A percentile compares a stretch with the other conserved stretches of the same genome.
Conservation (phyloP, 768 basidiomycete species). For the Chalciporus sphaerocephalus region DNA sequence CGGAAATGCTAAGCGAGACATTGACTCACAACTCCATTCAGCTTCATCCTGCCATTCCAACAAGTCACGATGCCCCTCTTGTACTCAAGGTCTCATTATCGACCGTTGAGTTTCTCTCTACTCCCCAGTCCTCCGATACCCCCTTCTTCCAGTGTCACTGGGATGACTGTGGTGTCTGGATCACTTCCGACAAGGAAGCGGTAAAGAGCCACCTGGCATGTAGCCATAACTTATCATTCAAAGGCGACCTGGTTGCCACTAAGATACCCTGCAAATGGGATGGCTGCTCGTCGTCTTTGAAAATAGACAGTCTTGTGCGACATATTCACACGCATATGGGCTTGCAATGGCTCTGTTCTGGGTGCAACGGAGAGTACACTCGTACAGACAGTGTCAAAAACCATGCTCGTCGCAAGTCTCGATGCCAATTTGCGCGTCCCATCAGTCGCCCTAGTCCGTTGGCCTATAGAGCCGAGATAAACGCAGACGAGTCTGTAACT, state of each 20-base stretch:
- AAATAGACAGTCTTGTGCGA: conserved; percentile 9
- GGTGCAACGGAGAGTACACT: conserved; percentile 8
- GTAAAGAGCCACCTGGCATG: conserved; percentile 12
- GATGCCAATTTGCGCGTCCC: conserved; percentile 3
- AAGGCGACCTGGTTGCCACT: not conserved
- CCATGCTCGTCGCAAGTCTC: conserved; percentile 5
- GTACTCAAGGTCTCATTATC: conserved; percentile 5
- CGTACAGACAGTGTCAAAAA: conserved; percentile 16
- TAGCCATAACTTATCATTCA: conserved; percentile 8
- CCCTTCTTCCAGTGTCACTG: conserved; percentile 21
- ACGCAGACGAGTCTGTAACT: conserved; percentile 10
- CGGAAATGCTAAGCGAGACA: not conserved
- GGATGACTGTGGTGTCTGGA: conserved; percentile 16
- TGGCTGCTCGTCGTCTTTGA: conserved; percentile 5
- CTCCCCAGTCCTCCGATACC: not conserved
- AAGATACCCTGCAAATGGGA: conserved; percentile 11
- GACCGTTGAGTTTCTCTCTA: conserved; percentile 7
- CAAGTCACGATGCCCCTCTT: not conserved
- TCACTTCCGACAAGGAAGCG: conserved; percentile 12
- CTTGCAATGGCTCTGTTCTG: conserved; percentile 18
- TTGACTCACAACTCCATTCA: not conserved
- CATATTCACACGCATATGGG: conserved; percentile 17
- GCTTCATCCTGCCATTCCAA: not conserved
- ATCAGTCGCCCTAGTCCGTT: conserved; percentile 13
- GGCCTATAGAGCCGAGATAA: conserved; percentile 8